Base-by-base conservation (phyloP, 2,329 filamentous ascomycete species). In the Geosmithia flava region DNA sequence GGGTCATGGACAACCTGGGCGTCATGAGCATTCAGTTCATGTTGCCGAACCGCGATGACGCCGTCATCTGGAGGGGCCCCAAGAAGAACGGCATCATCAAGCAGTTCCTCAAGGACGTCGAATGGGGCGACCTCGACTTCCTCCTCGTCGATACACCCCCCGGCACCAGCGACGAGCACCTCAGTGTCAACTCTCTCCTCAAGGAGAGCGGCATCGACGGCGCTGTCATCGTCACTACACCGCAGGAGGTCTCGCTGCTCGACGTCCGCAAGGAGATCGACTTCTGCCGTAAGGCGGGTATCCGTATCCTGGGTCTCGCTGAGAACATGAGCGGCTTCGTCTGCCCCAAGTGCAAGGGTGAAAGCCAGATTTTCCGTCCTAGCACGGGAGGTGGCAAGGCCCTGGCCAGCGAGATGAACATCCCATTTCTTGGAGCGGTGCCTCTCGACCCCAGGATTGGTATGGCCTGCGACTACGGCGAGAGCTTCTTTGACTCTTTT, bases 61-160 rank as follows among this genome's bases (percentile, higher is more conserved):
- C 93, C 3, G 83, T 98, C 41, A 98, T 98, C 55, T 98, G 93
- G 93, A 79, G 93, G 46, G 93, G 93, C 0, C 85, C 93, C 2
- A 98, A 98, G 77, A 98, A 98, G 76, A 98, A 97, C 59, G 93
- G 93, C 0, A 69, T 98, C 49, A 97, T 98, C 62, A 98, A 98
- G 71, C 87, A 94, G 64, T 98, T 98, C 57, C 68, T 98, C 47
- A 96, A 95, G 70, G 94, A 98, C 59, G 93, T 98, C 7, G 88
- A 94, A 61, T 98, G 94, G 93, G 93, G 93, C 10, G 86, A 94
- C 51, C 71, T 97, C 64, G 93, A 98, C 60, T 95, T 91, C 55
- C 62, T 98, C 50, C 75, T 98, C 47, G 88, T 97, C 11, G 93
- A 98, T 64, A 98, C 93, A 1, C 93, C 94, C 1, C 93, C 93